phyloP scores from a whole-genome alignment of 129 eudicot genomes.

The Artemisia argyi region DNA sequence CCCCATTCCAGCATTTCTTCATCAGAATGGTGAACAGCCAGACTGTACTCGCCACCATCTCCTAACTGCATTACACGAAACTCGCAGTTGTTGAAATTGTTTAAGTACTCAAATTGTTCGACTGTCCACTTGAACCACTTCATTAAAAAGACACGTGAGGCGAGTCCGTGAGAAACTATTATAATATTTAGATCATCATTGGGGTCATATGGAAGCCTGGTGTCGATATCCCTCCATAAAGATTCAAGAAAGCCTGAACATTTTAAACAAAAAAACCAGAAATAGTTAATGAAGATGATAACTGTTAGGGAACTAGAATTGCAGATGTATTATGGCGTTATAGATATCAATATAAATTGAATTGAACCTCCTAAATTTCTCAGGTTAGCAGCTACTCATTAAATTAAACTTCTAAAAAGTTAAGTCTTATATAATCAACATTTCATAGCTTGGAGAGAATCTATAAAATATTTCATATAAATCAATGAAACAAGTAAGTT shows the following conservation, averaged over 20 bases:
- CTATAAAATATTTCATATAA: not conserved
- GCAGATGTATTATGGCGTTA: not conserved
- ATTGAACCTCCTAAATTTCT: not conserved
- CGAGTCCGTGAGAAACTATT: slow-evolving; percentile 69
- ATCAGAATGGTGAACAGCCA: slow-evolving; percentile 64
- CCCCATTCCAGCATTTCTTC: slow-evolving; percentile 72
- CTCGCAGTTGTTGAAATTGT: slow-evolving; percentile 63
- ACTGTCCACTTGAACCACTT: slow-evolving; percentile 92
- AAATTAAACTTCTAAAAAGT: not conserved
- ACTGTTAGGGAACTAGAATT: not conserved
- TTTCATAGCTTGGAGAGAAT: not conserved
- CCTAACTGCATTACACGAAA: slow-evolving; percentile 76
- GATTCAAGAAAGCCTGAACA: slow-evolving; percentile 19
- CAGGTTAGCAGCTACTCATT: not conserved
- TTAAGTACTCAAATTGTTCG: slow-evolving; percentile 68
- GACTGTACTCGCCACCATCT: slow-evolving; percentile 67
- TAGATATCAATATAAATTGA: not conserved
- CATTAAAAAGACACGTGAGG: slow-evolving; percentile 69
- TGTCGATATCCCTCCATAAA: slow-evolving; percentile 18
- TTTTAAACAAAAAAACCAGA: not conserved
- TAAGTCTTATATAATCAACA: not conserved
- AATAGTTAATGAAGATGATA: not conserved
- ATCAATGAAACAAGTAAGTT: no score
- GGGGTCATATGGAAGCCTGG: slow-evolving; percentile 27
- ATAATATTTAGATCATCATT: slow-evolving; percentile 52